Base-by-base conservation (phyloP, 768 basidiomycete species). In the Auricularia auricula-judae region DNA sequence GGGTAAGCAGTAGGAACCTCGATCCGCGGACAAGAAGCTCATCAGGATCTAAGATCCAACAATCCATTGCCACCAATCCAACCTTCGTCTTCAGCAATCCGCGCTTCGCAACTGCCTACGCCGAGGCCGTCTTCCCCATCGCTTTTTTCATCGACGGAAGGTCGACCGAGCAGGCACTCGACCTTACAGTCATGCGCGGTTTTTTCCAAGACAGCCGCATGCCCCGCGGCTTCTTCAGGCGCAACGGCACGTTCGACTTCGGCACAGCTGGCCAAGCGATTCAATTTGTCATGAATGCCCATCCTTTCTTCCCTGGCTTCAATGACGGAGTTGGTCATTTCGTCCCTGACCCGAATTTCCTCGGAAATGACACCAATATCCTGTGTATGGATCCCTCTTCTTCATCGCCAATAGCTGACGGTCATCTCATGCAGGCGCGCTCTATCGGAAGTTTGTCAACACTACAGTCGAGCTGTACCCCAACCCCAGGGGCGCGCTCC, bases 51-150 rank as follows among this genome's bases (percentile, higher is more conserved):
- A 62, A 59, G 14, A 61, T 63, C 12, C 61, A 65, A 42, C 62
- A 65, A 14, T 51, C 44, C 18, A 65, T 65, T 43, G 61, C 61
- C 5, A 62, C 61, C 34, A 65, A 65, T 62, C 65, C 65, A 16
- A 36, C 51, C 23, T 62, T 65, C 35, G n/a, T 36, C 44, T 65
- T 65, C 47, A 23, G 33, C 18, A 54, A 47, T 16, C 61, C 62
- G 16, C 65, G 65, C 23, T 62, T 61, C 43, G 21, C 58, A 12
- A 54, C 65, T 3, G 65, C 44, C 4, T 65, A 53, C 53, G 61
- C 65, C n/a, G 65, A 65, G 61, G 14, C 65, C 10, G 21, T 63
- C 21, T 65, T 65, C 62, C 61, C 65, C 3, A 4, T 54, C 61
- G 47, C 36, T 10, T 65, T 63, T 34, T 65, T 65, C 65, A 58